phyloP scores from a whole-genome alignment of 257 asterid genomes.

The Jasminum sambac region DNA sequence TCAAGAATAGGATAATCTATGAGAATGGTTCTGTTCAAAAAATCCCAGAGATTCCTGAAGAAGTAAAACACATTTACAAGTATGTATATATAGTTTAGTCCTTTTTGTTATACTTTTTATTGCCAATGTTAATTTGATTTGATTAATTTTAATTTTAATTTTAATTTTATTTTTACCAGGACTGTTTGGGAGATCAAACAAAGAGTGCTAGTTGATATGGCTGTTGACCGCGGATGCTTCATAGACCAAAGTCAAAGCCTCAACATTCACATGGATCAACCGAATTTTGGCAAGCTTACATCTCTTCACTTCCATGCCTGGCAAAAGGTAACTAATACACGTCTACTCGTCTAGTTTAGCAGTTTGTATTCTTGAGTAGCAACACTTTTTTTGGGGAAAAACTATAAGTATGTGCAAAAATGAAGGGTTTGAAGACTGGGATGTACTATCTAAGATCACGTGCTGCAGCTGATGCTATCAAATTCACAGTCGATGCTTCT shows the following conservation, averaged over 20 bases:
- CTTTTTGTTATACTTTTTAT: background rate
- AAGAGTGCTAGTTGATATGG: slow-evolving; percentile 81
- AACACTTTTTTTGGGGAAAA: background rate
- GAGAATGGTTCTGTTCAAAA: slow-evolving; percentile 93
- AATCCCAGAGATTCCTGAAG: slow-evolving; percentile 71
- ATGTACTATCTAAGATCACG: slow-evolving; percentile 56
- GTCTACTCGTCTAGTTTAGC: background rate
- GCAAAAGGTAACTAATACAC: slow-evolving; percentile 49
- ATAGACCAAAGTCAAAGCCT: slow-evolving; percentile 97
- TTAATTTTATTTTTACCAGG: slow-evolving; percentile 37
- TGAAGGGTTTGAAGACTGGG: slow-evolving; percentile 56
- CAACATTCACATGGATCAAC: slow-evolving; percentile 96
- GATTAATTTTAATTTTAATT: no score
- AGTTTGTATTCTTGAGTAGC: background rate
- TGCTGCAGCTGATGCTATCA: slow-evolving; percentile 59
- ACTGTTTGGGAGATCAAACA: slow-evolving; percentile 99
- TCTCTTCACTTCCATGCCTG: slow-evolving; percentile 91
- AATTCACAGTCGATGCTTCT: slow-evolving; percentile 49
- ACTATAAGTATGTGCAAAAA: background rate
- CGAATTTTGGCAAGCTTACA: slow-evolving; percentile 83
- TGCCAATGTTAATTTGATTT: slow-evolving; percentile 21
- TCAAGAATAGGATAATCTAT: slow-evolving; percentile 78
- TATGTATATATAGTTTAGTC: slow-evolving; percentile 34
- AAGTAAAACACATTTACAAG: slow-evolving; percentile 76
- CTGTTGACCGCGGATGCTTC: slow-evolving; percentile 95